phyloP scores from a whole-genome alignment of 768 basidiomycete genomes.

The Mycena indigotica region DNA sequence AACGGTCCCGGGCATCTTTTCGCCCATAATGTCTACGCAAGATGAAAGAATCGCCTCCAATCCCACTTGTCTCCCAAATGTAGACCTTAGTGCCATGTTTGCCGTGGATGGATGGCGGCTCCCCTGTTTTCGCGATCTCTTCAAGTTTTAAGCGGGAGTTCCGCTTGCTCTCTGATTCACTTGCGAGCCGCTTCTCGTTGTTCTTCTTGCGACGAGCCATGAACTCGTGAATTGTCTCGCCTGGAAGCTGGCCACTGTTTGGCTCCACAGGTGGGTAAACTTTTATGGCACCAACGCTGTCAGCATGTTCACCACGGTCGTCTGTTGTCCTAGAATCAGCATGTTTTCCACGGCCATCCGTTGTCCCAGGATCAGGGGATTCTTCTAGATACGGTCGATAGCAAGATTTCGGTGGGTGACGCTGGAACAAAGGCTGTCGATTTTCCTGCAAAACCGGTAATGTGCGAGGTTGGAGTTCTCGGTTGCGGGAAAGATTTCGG shows the following conservation, averaged over 20 bases:
- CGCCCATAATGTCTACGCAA: slow-evolving; percentile 14
- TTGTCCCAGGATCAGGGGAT: neutral
- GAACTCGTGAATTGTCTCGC: slow-evolving; percentile 16
- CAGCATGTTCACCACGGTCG: too few relatives aligned
- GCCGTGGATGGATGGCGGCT: slow-evolving; percentile 2
- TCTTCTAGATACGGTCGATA: neutral
- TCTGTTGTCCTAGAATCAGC: slow-evolving; percentile 10
- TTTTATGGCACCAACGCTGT: too few relatives aligned
- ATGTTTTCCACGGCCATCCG: neutral
- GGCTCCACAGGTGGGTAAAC: too few relatives aligned
- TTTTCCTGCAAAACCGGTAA: too few relatives aligned
- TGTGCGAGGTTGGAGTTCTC: too few relatives aligned
- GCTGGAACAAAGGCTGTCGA: neutral
- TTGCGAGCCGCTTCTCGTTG: slow-evolving; percentile 10
- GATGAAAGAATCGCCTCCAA: slow-evolving; percentile 15
- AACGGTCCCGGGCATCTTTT: slow-evolving; percentile 3
- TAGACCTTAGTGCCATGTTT: slow-evolving; percentile 15
- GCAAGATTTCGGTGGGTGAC: slow-evolving; percentile 10
- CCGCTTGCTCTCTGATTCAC: slow-evolving; percentile 7
- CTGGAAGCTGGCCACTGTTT: slow-evolving; percentile 16
- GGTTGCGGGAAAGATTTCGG: slow-evolving; percentile 3
- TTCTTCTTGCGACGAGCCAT: slow-evolving; percentile 12
- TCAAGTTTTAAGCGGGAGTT: slow-evolving; percentile 7
- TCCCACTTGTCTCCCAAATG: slow-evolving; percentile 23
- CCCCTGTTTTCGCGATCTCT: slow-evolving; percentile 7